Percentiles rank a stretch among this genome's conserved stretches.
Evolutionary conservation across 106 monocot species (phyloP).

Genomic region (Narthecium ossifragum): DNA sequence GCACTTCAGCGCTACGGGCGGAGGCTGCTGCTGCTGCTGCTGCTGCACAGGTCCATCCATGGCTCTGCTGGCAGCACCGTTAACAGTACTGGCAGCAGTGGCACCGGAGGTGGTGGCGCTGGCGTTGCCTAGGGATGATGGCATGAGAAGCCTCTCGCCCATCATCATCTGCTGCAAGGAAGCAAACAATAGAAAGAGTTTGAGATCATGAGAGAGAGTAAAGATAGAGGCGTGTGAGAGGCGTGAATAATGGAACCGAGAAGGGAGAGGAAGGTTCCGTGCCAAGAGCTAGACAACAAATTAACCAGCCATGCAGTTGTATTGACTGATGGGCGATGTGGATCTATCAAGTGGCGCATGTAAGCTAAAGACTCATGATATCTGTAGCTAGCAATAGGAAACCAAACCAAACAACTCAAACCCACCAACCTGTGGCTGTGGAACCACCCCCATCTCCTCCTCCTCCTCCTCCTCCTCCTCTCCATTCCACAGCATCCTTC

Average conservation of each 20-base stretch:
- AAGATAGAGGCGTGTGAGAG: not conserved
- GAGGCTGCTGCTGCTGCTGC: conserved; percentile 1
- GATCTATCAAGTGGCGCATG: conserved; percentile 1
- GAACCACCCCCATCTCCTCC: too few relatives aligned
- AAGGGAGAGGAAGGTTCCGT: conserved; percentile 21
- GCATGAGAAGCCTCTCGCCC: conserved; percentile 7
- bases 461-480: too few relatives aligned
- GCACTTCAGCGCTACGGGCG: conserved; percentile 25
- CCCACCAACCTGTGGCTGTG: too few relatives aligned
- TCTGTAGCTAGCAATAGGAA: too few relatives aligned
- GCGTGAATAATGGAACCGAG: conserved; percentile 16
- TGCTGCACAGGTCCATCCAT: too few relatives aligned
- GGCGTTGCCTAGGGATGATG: too few relatives aligned
- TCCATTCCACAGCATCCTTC: too few relatives aligned
- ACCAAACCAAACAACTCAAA: too few relatives aligned
- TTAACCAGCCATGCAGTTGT: conserved; percentile 17
- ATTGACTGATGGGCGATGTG: conserved; percentile 10
- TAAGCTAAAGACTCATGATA: not conserved
- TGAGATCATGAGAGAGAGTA: not conserved
- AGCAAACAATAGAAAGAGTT: not conserved
- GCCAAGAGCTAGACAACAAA: conserved; percentile 32
- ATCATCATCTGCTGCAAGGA: not conserved
- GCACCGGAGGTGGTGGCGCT: too few relatives aligned
- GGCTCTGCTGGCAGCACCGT: too few relatives aligned
- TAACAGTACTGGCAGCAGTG: too few relatives aligned